Percentiles rank a stretch among this genome's conserved stretches.
Evolutionary conservation across 2,329 filamentous ascomycete species (phyloP).

Genomic region (Catunica adiposa): DNA sequence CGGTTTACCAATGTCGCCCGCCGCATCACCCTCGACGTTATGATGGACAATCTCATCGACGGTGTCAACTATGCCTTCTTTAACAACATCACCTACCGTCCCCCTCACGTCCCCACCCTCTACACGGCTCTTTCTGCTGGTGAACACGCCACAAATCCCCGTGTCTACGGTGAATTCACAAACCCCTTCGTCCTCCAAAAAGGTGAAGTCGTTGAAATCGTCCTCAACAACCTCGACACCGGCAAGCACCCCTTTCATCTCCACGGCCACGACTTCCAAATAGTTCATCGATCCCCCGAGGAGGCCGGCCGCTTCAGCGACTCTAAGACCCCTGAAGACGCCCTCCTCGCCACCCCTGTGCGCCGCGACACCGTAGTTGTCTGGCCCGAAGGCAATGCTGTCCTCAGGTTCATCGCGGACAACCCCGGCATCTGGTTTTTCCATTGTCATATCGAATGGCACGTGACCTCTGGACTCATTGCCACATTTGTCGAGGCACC

Average conservation of each 20-base stretch:
- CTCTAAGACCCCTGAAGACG: constrained; percentile 26
- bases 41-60: constrained; percentile 44
- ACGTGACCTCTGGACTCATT: constrained; percentile 49
- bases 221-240: constrained; percentile 60
- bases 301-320: constrained; percentile 39
- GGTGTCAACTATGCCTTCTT: constrained; percentile 48
- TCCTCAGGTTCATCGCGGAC: constrained; percentile 50
- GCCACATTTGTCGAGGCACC: constrained; percentile 50
- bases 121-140: constrained; percentile 57
- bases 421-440: constrained; percentile 55
- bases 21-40: constrained; percentile 44
- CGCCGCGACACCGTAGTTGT: constrained; percentile 53
- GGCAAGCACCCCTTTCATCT: constrained; percentile 62
- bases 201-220: constrained; percentile 51
- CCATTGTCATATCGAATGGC: constrained; percentile 73
- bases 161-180: constrained; percentile 49
- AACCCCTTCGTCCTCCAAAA: constrained; percentile 52
- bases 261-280: constrained; percentile 62
- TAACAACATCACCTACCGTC: constrained; percentile 61
- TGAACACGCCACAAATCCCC: constrained; percentile 38
- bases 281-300: constrained; percentile 42
- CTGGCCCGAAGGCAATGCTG: constrained; percentile 47
- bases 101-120: constrained; percentile 61
- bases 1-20: constrained; percentile 46
- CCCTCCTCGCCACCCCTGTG: constrained; percentile 41